Conservation (phyloP, 176 grass and related monocot genomes). For the Poa annua region DNA sequence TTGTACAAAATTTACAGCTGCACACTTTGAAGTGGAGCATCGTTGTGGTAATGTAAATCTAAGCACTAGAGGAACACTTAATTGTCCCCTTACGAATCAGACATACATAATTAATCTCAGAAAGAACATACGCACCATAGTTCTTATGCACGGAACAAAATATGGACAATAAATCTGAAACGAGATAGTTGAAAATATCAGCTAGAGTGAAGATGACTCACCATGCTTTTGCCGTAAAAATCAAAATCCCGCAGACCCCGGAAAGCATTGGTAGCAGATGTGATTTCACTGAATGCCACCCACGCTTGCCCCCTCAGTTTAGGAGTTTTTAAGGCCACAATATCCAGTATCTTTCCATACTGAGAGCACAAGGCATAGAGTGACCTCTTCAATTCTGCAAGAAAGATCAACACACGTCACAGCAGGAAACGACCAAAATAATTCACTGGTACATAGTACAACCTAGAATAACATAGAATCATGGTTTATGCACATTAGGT, state of each 20-base stretch:
- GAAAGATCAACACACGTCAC: slow-evolving; percentile 9
- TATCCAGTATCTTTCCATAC: slow-evolving; percentile 94
- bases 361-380: slow-evolving; percentile 94
- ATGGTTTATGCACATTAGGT: slow-evolving; percentile 3
- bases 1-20: background rate
- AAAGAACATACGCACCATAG: background rate
- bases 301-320: slow-evolving; percentile 96
- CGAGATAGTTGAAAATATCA: background rate
- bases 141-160: background rate
- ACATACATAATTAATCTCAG: background rate
- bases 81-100: background rate
- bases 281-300: slow-evolving; percentile 91
- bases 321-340: slow-evolving; percentile 86
- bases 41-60: slow-evolving; percentile 5
- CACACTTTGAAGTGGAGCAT: background rate
- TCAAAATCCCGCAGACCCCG: slow-evolving; percentile 92
- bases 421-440: slow-evolving; percentile 25
- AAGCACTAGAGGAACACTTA: background rate
- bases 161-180: background rate
- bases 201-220: slow-evolving; percentile 40
- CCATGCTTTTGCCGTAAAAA: slow-evolving; percentile 94
- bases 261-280: slow-evolving; percentile 88
- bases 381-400: slow-evolving; percentile 82
- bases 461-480: background rate
- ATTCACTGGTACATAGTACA: background rate